Evolutionary conservation across 1,284 basidiomycete species (phyloP), one percentile per base, ranked within the genome.

Genomic region (Naganishia albida): DNA sequence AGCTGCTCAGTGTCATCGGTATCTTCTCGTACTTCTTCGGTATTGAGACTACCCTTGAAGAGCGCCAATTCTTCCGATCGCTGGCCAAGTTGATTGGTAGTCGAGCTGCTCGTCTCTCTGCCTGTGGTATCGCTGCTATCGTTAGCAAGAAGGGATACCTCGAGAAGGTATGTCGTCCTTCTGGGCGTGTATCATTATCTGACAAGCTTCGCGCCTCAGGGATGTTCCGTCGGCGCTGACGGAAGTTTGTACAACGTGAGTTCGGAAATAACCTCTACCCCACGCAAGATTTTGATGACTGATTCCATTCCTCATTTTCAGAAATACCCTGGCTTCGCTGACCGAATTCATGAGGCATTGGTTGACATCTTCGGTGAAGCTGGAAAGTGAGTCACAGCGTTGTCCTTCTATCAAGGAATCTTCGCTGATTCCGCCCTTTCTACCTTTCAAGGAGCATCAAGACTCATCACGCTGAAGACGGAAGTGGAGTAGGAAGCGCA

Each of bases 1-100:
- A 99, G 77, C 85, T 97, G 48, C 85, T 98, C 57, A 97, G 94
- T 83, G 86, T 93, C 73, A 92, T 95, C 72, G 94, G 95, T 60
- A 91, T 99, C 72, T 98, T 99, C 82, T 87, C 88, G 20, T 91
- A 96, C 82, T 96, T 96, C 83, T 94, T 93, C 75, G 89, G 90
- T 39, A 81, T 96, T 57, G 93, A 95, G 80, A 96, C 93, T 20
- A 96, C 93, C 2, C 83, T 93, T 40, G 90, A 91, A 12, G 93
- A 97, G 79, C 88, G 93, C 40, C 90, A 93, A 75, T 96, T 96
- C 83, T 95, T 97, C 88, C 86, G 89, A 56, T 87, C 91, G 6
- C 86, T 98, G 28, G 90, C 93, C 15, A 88, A 88, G 73, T 83
- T 97, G 42, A 91, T 96, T 54, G 91, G 91, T n/a, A 84, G 88